These are phyloP conservation scores for Talaromyces ruber DNA, from an alignment of 495 filamentous ascomycete genomes.

Conservation along the genomic window DNA sequence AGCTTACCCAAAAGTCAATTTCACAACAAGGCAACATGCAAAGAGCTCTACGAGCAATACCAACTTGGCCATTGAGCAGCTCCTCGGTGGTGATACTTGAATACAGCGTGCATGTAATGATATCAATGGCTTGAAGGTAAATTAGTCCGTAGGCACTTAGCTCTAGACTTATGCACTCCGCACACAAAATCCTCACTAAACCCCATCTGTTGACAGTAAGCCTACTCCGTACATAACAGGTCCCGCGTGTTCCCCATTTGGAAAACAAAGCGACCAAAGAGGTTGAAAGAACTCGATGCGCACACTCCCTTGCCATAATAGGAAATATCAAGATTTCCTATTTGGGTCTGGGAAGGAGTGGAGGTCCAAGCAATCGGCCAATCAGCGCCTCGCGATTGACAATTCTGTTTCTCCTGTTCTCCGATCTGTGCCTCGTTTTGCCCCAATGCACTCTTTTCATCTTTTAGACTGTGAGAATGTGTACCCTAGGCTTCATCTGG, in stretches of 20 bases:
- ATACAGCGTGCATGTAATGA: background rate
- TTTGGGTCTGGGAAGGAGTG: background rate
- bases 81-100: background rate
- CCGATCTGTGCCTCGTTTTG: background rate
- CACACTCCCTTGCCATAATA: background rate
- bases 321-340: background rate
- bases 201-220: background rate
- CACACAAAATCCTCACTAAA: background rate
- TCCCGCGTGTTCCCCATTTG: background rate
- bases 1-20: background rate
- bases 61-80: too few species aligned
- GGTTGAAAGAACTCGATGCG: background rate
- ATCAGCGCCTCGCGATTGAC: background rate
- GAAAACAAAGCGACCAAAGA: background rate
- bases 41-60: background rate
- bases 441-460: background rate
- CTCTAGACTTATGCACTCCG: background rate
- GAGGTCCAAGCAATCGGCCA: background rate
- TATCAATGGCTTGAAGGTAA: background rate
- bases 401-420: background rate
- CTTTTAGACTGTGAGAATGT: background rate
- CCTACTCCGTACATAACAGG: background rate
- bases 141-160: background rate
- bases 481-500: background rate
- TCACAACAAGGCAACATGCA: background rate